phyloP scores from a whole-genome alignment of 768 basidiomycete species.

The Hericium alpestre region DNA sequence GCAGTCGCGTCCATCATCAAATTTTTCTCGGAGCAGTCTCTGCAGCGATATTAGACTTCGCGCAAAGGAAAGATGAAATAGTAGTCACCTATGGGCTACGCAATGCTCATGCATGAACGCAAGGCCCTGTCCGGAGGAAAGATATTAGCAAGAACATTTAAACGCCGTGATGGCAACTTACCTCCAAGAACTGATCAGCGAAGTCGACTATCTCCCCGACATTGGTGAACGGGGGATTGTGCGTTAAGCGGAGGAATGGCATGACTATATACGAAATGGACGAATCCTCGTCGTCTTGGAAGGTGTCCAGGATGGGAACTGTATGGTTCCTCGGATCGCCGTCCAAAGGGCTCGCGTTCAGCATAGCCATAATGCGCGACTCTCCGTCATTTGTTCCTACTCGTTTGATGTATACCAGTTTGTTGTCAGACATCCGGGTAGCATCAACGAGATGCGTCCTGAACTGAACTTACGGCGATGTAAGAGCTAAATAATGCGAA shows the following conservation, averaged over 20 bases:
- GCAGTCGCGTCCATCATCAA: slow-evolving; percentile 6
- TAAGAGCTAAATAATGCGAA: too few species aligned
- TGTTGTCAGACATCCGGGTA: slow-evolving; percentile 18
- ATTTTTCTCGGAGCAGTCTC: not conserved
- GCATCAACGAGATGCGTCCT: slow-evolving; percentile 22
- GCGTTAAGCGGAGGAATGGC: slow-evolving; percentile 2
- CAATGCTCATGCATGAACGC: slow-evolving; percentile 8
- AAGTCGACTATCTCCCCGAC: slow-evolving; percentile 8
- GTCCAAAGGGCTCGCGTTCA: too few species aligned
- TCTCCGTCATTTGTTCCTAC: slow-evolving; percentile 10
- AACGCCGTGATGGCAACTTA: too few species aligned
- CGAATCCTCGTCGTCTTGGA: not conserved
- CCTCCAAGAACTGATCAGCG: slow-evolving; percentile 7
- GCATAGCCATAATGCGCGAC: too few species aligned
- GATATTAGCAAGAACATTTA: too few species aligned
- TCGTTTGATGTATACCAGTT: slow-evolving; percentile 21
- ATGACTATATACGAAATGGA: slow-evolving; percentile 11
- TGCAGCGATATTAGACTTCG: too few species aligned
- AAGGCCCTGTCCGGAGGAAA: too few species aligned
- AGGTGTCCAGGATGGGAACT: slow-evolving; percentile 7
- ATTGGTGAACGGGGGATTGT: not conserved
- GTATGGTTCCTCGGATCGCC: slow-evolving; percentile 7
- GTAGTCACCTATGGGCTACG: too few species aligned
- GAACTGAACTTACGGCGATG: too few species aligned
- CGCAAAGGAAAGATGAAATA: too few species aligned